Evolutionary conservation across 768 basidiomycete species (phyloP), one percentile per base, ranked within the genome.

Genomic region (Russula dissimulans): DNA sequence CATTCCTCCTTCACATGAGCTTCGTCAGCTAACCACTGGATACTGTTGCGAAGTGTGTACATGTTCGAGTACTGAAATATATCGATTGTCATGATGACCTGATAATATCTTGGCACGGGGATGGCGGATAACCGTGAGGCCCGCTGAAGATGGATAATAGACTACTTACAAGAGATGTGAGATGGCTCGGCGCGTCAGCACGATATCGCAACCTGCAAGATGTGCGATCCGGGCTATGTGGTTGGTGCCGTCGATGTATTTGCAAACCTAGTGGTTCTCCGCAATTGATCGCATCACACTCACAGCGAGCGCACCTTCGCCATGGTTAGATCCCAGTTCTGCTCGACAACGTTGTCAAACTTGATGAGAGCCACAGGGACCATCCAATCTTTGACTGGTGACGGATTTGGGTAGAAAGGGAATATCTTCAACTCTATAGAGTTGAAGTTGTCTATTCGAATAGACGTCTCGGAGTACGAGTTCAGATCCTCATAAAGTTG

Each of bases 11-110:
- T 84, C 50, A 97, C 91, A 68, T 91, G 87, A 4, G 78, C 72
- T 69, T 95, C 91, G 52, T 89, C 83, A 14, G 89, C 91, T 38
- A 97, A 81, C 81, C 88, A 91, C 66, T 92, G 86, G 26, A 97
- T 83, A 62, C 85, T 87, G 66, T 88, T 90, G 54, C 88, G 83
- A 31, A 94, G 78, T 0, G 92, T 93, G 70, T 99, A 99, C 86
- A 95, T 92, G 71, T 98, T 98, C 15, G 93, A 93, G 71, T 88
- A 95, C 71, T 97, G 95, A 71, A 99, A 99, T 46, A 98, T 91
- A 74, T 99, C 97, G 56, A 95, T 84, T 63, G 86, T 89, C 89
- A 98, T 93, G 65, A 97, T 85, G 44, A 95, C 93, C 74, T 97
- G 92, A 70, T 98, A 97, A 69, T 93, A 97, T 46, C 92, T 95